Base-by-base conservation (phyloP, 352 stramenopile species). In the Thalassiosira sp. region DNA sequence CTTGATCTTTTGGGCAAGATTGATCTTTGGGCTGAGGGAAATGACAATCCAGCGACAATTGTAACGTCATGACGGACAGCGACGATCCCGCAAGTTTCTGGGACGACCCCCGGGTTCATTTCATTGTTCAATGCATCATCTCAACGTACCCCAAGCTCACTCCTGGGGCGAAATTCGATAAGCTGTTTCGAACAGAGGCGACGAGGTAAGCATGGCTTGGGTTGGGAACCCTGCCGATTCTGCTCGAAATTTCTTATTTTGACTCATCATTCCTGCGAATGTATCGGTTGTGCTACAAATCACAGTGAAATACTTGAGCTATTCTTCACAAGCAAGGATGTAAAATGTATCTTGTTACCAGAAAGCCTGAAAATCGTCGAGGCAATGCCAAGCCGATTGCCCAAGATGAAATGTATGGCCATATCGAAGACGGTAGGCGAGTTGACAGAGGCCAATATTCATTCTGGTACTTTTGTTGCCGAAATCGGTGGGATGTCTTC, bases 401-500 rank as follows among this genome's bases (percentile, higher is more conserved):
- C 92, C 18, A 93, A 93, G 40, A 93, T 91, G 57, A 97, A 97
- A 57, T 96, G 90, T 3, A 81, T 98, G 40, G 95, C 89, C 62
- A 96, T 98, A 61, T 95, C 94, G 28, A 97, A 97, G 83, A 94
- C 91, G 68, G 87, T 94, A 75, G 94, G 64, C 51, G 25, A 68
- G 25, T 43, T 89, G 13, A 79, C 84, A 33, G 58, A 81, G 15
- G 64, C 52, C 25, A 85, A 80, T 54, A 91, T 97, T 77, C 94
- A 90, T 25, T 74, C 84, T 28, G 93, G 91, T 57, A 96, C 96
- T 60, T 89, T 97, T 16, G 72, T 90, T 18, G 93, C 84, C 2
- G 95, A 98, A 71, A 82, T 98, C 25, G 66, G 95, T n/a, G 94
- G 91, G 2, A 93, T 85, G 31, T 97, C 89, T 22, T 96, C 94